Percentiles rank a stretch among this genome's conserved stretches.
Conservation (phyloP, 108 stramenopile genomes). For the Ochromonas danica region DNA sequence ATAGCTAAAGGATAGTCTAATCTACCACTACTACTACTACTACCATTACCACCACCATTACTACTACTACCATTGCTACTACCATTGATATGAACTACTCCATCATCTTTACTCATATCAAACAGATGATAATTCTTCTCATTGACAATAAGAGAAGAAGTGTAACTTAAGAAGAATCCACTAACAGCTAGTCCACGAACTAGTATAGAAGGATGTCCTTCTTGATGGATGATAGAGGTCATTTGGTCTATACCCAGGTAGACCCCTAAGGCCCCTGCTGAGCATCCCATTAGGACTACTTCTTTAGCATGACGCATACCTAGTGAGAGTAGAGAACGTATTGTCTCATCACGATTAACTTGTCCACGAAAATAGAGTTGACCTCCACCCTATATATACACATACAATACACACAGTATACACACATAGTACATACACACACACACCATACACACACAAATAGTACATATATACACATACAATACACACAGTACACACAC, state of each 20-base stretch:
- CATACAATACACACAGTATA: too few relatives aligned
- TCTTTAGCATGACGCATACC: neutral
- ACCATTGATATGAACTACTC: too few relatives aligned
- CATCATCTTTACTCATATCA: neutral
- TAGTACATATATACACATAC: too few relatives aligned
- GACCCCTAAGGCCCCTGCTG: slow-evolving; percentile 23
- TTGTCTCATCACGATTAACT: neutral
- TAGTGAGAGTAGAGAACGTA: neutral
- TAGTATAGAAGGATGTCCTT: neutral
- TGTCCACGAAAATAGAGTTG: neutral
- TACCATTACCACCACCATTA: neutral
- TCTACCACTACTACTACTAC: too few relatives aligned
- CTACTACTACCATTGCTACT: neutral
- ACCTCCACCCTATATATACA: too few relatives aligned
- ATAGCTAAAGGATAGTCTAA: slow-evolving; percentile 1
- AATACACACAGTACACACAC: too few relatives aligned
- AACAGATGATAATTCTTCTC: too few relatives aligned
- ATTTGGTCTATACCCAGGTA: slow-evolving; percentile 29
- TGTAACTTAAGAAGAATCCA: slow-evolving; percentile 3
- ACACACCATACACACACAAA: too few relatives aligned
- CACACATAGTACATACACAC: too few relatives aligned
- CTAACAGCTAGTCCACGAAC: neutral
- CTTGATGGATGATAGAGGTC: neutral
- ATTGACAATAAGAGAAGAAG: neutral
- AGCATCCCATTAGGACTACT: slow-evolving; percentile 23